Percentiles rank a stretch among this genome's conserved stretches.
These are phyloP conservation scores for Abrus precatorius DNA, from an alignment of 306 rosid genomes.

Conservation along the genomic window DNA sequence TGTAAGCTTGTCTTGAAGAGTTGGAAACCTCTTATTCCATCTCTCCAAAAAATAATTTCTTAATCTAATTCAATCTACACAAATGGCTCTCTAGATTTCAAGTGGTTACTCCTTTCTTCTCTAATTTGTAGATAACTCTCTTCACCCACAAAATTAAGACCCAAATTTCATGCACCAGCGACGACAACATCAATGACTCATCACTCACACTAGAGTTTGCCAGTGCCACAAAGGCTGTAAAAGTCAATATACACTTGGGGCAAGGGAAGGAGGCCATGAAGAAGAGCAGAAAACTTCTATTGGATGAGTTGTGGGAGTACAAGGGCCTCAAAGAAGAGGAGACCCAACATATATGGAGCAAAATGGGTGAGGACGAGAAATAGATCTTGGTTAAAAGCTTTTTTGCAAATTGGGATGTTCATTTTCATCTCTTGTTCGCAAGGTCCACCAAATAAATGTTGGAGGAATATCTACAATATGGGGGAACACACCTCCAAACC, in stretches of 20 bases:
- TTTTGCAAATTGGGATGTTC: slow-evolving; percentile 65
- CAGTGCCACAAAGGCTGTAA: slow-evolving; percentile 51
- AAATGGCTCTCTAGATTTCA: slow-evolving; percentile 56
- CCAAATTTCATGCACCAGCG: slow-evolving; percentile 53
- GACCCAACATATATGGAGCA: slow-evolving; percentile 64
- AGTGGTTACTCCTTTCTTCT: slow-evolving; percentile 33
- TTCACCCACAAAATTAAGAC: slow-evolving; percentile 41
- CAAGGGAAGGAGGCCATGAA: slow-evolving; percentile 74
- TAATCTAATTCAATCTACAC: neutral
- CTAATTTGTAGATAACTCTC: slow-evolving; percentile 33
- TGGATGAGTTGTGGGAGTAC: slow-evolving; percentile 65
- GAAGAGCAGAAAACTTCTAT: slow-evolving; percentile 75
- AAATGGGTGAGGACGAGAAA: slow-evolving; percentile 67
- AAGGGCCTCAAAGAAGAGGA: slow-evolving; percentile 63
- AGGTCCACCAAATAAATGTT: slow-evolving; percentile 73
- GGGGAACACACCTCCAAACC: slow-evolving; percentile 42
- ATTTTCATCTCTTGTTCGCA: slow-evolving; percentile 84
- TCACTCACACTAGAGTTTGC: slow-evolving; percentile 65
- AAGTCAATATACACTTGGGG: slow-evolving; percentile 52
- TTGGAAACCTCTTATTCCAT: neutral
- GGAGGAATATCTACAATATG: slow-evolving; percentile 65
- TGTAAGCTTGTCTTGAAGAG: too few relatives aligned
- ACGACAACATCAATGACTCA: slow-evolving; percentile 53
- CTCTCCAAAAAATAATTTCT: neutral
- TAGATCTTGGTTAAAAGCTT: slow-evolving; percentile 62